phyloP scores from a whole-genome alignment of 2,329 filamentous ascomycete species.

The Exophiala dermatitidis region DNA sequence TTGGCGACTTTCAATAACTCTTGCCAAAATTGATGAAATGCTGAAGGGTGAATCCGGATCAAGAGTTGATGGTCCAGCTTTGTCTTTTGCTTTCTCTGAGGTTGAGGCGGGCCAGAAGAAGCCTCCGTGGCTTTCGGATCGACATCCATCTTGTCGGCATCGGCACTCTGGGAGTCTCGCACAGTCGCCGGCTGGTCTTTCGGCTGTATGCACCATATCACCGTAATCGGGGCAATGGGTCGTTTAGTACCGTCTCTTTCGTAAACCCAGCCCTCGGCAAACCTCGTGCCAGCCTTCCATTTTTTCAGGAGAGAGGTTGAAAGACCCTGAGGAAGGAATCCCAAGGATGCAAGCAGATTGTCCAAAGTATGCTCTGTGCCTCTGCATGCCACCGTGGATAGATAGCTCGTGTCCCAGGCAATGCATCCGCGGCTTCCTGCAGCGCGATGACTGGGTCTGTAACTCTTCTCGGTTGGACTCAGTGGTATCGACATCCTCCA shows the following conservation, averaged over 20 bases:
- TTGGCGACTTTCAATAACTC: constrained; percentile 54
- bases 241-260: constrained; percentile 48
- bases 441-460: constrained; percentile 77
- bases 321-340: constrained; percentile 52
- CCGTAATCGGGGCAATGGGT: constrained; percentile 63
- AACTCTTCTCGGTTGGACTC: constrained; percentile 82
- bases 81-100: constrained; percentile 26
- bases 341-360: constrained; percentile 59
- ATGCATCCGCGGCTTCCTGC: constrained; percentile 68
- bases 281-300: constrained; percentile 61
- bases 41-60: constrained; percentile 73
- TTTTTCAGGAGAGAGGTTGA: constrained; percentile 60
- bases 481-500: constrained; percentile 86
- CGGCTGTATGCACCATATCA: constrained; percentile 55
- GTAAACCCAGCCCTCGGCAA: constrained; percentile 52
- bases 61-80: constrained; percentile 51
- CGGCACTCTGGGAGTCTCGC: neutral
- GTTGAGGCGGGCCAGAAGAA: neutral
- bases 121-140: constrained; percentile 12
- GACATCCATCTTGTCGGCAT: constrained; percentile 33
- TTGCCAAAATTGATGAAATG: constrained; percentile 59
- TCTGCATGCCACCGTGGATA: constrained; percentile 73
- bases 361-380: constrained; percentile 59
- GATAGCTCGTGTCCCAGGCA: constrained; percentile 91
- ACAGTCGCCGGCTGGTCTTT: constrained; percentile 25